A percentile compares a stretch with the other conserved stretches of the same genome.
Evolutionary conservation across 179 eudicot species (phyloP).

Genomic region (Silene vulgaris): DNA sequence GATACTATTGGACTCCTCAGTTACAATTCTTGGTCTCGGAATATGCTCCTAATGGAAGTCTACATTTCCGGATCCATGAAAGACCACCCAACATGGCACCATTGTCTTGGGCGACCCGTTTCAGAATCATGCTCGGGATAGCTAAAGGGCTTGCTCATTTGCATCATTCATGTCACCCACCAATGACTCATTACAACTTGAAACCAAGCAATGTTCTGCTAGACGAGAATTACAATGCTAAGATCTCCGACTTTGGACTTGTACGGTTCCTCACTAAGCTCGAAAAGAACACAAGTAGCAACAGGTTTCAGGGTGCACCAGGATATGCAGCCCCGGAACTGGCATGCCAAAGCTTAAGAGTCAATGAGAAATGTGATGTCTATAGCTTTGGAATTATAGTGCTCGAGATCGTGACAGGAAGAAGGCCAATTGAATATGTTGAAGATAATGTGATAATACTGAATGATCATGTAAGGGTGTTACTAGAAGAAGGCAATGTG

Average conservation of each 20-base stretch:
- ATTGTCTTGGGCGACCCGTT: conserved; percentile 60
- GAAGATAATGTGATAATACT: conserved; percentile 75
- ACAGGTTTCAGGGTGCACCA: conserved; percentile 67
- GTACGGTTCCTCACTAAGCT: conserved; percentile 54
- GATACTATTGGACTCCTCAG: conserved; percentile 93
- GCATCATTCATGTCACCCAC: conserved; percentile 80
- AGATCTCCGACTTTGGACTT: conserved; percentile 78
- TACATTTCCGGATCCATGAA: conserved; percentile 64
- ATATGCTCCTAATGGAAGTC: conserved; percentile 53
- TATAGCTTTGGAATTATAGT: conserved; percentile 76
- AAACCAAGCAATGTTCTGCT: conserved; percentile 81
- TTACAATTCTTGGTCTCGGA: conserved; percentile 78
- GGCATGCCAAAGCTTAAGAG: conserved; percentile 80
- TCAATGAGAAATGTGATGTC: conserved; percentile 86
- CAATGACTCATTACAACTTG: conserved; percentile 78
- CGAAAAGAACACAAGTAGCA: conserved; percentile 50
- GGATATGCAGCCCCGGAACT: conserved; percentile 94
- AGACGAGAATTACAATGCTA: conserved; percentile 65
- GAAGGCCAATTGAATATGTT: conserved; percentile 75
- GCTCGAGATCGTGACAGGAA: conserved; percentile 81
- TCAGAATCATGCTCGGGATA: conserved; percentile 67
- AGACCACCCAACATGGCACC: conserved; percentile 44
- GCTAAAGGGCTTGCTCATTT: conserved; percentile 84
- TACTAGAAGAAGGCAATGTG: conserved; percentile 71
- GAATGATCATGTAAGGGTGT: conserved; percentile 68